Conservation (phyloP, 2,329 filamentous ascomycete species). For the Cryphonectria nitschkei region DNA sequence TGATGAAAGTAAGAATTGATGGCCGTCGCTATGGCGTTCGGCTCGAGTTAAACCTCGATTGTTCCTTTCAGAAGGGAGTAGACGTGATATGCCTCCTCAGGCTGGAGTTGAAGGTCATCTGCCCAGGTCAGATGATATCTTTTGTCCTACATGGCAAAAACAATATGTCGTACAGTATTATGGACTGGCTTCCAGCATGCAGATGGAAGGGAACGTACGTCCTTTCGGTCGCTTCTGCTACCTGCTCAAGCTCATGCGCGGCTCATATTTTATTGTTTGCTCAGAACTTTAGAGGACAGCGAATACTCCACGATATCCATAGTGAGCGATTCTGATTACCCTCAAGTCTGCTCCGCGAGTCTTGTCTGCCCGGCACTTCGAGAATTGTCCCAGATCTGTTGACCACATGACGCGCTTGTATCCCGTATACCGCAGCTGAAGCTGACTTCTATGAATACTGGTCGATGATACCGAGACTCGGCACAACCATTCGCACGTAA, state of each 20-base stretch:
- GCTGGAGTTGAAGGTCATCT: not conserved
- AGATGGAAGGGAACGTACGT: not conserved
- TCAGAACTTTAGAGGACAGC: not conserved
- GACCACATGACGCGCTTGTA: too few relatives aligned
- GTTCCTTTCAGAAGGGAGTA: not conserved
- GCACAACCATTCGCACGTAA: not conserved
- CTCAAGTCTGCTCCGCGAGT: too few relatives aligned
- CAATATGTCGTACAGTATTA: not conserved
- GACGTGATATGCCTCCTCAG: not conserved
- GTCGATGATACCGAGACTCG: not conserved
- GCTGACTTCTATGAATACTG: not conserved
- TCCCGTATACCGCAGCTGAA: not conserved
- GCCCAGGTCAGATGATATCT: not conserved
- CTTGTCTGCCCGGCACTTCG: too few relatives aligned
- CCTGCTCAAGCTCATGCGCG: too few relatives aligned
- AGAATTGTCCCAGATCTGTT: too few relatives aligned
- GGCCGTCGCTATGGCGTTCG: not conserved
- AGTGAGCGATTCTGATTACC: not conserved
- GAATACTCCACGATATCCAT: not conserved
- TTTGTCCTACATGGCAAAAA: not conserved
- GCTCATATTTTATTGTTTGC: too few relatives aligned
- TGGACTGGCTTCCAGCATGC: not conserved
- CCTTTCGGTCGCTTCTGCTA: too few relatives aligned
- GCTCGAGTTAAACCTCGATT: not conserved
- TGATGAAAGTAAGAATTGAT: too few relatives aligned